Conservation (phyloP, 2,329 filamentous ascomycete species). For the Delphinella strobiligena region DNA sequence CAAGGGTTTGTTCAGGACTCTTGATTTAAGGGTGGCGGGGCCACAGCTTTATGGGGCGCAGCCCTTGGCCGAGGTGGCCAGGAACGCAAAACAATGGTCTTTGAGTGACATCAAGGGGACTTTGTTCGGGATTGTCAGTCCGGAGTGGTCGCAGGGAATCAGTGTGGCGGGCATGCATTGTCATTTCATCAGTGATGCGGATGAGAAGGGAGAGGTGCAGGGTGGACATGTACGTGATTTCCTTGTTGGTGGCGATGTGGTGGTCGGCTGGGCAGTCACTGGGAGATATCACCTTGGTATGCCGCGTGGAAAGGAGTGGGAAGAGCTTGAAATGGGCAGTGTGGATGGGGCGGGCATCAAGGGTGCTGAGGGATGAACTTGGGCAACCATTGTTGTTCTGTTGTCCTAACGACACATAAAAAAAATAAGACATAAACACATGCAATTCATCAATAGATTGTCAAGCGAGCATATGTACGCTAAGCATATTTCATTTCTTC, state of each 20-base stretch:
- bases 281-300: constrained; percentile 32
- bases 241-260: constrained; percentile 21
- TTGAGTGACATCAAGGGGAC: constrained; percentile 23
- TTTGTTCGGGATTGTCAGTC: constrained; percentile 28
- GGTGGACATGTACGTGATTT: constrained; percentile 28
- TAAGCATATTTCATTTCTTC: no score
- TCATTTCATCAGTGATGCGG: constrained; percentile 23
- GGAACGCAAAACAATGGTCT: constrained; percentile 17
- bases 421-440: no score
- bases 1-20: constrained; percentile 22
- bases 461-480: no score
- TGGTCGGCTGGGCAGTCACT: constrained; percentile 27
- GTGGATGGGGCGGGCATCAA: constrained; percentile 4
- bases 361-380: constrained; percentile 9
- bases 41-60: constrained; percentile 2
- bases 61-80: constrained; percentile 10
- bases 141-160: constrained; percentile 27
- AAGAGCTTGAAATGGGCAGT: constrained; percentile 17
- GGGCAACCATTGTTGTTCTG: no score
- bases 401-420: no score
- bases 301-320: constrained; percentile 28
- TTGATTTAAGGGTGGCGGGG: constrained; percentile 12
- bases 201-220: constrained; percentile 20
- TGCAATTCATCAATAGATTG: no score
- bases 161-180: constrained; percentile 28